phyloP scores from a whole-genome alignment of 2,329 filamentous ascomycete genomes.

The Chalara sp. region DNA sequence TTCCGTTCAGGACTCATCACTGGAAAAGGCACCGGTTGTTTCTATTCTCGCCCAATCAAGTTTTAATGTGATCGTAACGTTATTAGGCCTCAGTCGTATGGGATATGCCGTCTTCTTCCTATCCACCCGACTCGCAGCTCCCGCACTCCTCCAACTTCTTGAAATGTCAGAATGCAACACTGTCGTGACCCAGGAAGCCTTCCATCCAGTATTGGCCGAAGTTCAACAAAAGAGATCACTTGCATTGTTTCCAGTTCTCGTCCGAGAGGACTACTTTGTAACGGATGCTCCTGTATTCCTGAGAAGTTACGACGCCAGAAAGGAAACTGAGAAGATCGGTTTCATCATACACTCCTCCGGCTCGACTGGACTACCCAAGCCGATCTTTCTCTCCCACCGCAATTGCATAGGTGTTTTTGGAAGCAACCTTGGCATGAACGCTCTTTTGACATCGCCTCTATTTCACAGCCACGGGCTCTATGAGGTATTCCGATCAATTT shows the following conservation, averaged over 20 bases:
- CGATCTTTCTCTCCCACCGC: constrained; percentile 51
- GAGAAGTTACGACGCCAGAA: constrained; percentile 19
- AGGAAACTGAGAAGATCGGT: constrained; percentile 16
- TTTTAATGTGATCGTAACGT: not conserved
- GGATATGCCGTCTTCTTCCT: constrained; percentile 47
- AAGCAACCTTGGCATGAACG: not conserved
- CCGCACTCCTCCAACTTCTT: constrained; percentile 41
- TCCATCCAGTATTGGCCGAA: constrained; percentile 10
- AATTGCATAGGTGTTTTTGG: constrained; percentile 31
- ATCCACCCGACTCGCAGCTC: constrained; percentile 43
- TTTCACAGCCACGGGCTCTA: not conserved
- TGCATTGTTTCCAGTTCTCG: not conserved
- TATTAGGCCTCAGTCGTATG: constrained; percentile 41
- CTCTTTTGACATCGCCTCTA: not conserved
- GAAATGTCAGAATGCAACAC: constrained; percentile 28
- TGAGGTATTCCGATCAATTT: not conserved
- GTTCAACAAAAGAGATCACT: not conserved
- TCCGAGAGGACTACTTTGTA: not conserved
- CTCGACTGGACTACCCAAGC: constrained; percentile 54
- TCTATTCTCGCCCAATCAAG: not conserved
- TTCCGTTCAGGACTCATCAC: not conserved
- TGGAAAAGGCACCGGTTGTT: not conserved
- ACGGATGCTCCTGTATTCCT: not conserved
- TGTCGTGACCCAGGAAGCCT: constrained; percentile 5
- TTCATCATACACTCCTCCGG: constrained; percentile 32